These are phyloP conservation scores for Arbutus unedo DNA, from an alignment of 148 eudicot genomes.

Conservation along the genomic window DNA sequence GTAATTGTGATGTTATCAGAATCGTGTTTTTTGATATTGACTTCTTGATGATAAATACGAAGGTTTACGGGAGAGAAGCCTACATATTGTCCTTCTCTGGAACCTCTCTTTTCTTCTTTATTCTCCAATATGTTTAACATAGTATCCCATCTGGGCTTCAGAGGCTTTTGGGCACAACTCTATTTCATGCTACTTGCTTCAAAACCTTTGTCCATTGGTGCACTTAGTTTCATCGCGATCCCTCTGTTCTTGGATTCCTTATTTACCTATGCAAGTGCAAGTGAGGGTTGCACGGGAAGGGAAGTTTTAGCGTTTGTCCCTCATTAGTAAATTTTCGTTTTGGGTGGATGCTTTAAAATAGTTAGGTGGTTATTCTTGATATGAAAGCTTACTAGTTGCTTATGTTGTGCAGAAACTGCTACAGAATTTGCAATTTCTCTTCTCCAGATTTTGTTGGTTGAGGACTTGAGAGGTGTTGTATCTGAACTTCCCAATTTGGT, in stretches of 20 bases:
- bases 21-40: slow-evolving; percentile 19
- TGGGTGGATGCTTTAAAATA: slow-evolving; percentile 62
- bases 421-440: slow-evolving; percentile 81
- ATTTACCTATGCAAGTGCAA: no score
- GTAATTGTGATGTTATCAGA: slow-evolving; percentile 33
- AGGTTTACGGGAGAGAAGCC: slow-evolving; percentile 59
- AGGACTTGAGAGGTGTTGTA: slow-evolving; percentile 56
- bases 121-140: no score
- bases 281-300: no score
- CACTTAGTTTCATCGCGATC: no score
- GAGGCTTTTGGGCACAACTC: no score
- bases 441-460: slow-evolving; percentile 52
- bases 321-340: slow-evolving; percentile 48
- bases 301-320: slow-evolving; percentile 26
- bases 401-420: slow-evolving; percentile 64
- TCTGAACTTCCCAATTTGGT: slow-evolving; percentile 75
- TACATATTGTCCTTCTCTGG: slow-evolving; percentile 45
- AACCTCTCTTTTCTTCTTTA: no score
- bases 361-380: slow-evolving; percentile 30
- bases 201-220: no score
- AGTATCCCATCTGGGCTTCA: no score
- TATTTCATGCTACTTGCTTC: no score
- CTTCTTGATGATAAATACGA: slow-evolving; percentile 42
- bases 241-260: no score
- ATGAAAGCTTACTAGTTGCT: slow-evolving; percentile 16